Percentiles rank a stretch among this genome's conserved stretches.
phyloP scores from a whole-genome alignment of 192 early-diverging fungal genomes.

The Endogone sp. region DNA sequence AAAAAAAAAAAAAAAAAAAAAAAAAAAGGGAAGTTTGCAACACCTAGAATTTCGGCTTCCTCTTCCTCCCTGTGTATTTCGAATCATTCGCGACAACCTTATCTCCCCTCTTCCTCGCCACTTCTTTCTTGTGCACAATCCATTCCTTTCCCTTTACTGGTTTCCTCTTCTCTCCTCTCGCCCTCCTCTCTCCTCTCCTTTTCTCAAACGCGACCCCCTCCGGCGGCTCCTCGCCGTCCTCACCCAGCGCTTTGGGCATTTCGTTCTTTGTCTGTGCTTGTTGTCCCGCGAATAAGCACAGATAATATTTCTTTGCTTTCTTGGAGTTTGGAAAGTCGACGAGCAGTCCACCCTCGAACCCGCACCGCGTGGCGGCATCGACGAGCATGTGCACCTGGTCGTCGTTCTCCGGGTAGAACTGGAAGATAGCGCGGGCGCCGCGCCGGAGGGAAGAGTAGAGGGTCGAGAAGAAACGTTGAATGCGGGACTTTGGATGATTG shows the following conservation, averaged over 20 bases:
- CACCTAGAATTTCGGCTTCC: constrained; percentile 76
- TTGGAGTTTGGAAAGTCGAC: constrained; percentile 96
- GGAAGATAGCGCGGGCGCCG: constrained; percentile 93
- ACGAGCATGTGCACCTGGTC: constrained; percentile 93
- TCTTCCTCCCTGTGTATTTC: constrained; percentile 92
- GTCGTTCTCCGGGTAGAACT: constrained; percentile 98
- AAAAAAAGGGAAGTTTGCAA: too few relatives aligned
- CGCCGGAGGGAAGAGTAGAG: constrained; percentile 84
- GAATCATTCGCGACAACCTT: constrained; percentile 78
- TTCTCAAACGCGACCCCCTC: constrained; percentile 39
- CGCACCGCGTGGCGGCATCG: constrained; percentile 80
- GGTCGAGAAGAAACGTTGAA: constrained; percentile 89
- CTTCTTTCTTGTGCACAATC: constrained; percentile 89
- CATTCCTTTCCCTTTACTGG: constrained; percentile 83
- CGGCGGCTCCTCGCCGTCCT: constrained; percentile 50
- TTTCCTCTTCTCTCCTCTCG: constrained; percentile 42
- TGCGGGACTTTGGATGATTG: constrained; percentile 78
- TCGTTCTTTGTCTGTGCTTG: constrained; percentile 43
- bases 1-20: too few relatives aligned
- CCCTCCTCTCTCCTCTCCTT: constrained; percentile 32
- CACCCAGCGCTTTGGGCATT: constrained; percentile 60
- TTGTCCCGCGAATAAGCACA: constrained; percentile 95
- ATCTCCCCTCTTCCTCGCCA: constrained; percentile 74
- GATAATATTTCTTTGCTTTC: constrained; percentile 95
- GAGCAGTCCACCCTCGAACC: constrained; percentile 94